A percentile compares a stretch with the other conserved stretches of the same genome.
Conservation (phyloP, 345 rosid species). For the Melastoma malabathricum region DNA sequence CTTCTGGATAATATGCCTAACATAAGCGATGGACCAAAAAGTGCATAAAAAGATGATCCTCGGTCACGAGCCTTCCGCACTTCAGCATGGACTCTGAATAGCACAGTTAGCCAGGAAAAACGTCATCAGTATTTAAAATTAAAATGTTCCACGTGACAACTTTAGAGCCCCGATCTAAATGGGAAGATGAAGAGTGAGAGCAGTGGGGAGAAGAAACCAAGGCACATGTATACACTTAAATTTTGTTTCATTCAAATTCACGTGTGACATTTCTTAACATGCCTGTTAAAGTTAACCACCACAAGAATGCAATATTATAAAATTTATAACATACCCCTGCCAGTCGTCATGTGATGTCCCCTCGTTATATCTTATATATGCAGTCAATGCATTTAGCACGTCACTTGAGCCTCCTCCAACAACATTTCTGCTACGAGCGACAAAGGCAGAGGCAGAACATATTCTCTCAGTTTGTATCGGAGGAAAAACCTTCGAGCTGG, state of each 20-base stretch:
- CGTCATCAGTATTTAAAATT: too few species aligned
- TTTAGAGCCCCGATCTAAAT: too few species aligned
- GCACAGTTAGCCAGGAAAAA: constrained; percentile 6
- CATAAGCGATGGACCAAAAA: constrained; percentile 60
- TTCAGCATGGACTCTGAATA: constrained; percentile 55
- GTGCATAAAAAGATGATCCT: constrained; percentile 68
- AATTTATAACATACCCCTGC: constrained; percentile 63
- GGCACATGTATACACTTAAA: neutral
- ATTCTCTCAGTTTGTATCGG: constrained; percentile 20
- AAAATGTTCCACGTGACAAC: too few species aligned
- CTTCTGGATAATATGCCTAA: constrained; percentile 83
- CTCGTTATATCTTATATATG: constrained; percentile 74
- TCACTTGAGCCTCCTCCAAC: constrained; percentile 66
- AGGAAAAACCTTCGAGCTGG: constrained; percentile 8
- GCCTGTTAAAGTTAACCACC: neutral
- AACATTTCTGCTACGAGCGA: constrained; percentile 31
- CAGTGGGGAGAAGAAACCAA: too few species aligned
- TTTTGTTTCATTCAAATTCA: too few species aligned
- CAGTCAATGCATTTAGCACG: constrained; percentile 54
- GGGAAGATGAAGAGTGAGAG: too few species aligned
- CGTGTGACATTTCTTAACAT: too few species aligned
- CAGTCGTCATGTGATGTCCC: constrained; percentile 79
- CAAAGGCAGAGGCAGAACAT: constrained; percentile 40
- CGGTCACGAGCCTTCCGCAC: constrained; percentile 45
- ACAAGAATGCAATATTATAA: neutral